These are phyloP conservation scores for Pseudocercospora musae DNA, from an alignment of 2,329 filamentous ascomycete species.

Conservation along the genomic window DNA sequence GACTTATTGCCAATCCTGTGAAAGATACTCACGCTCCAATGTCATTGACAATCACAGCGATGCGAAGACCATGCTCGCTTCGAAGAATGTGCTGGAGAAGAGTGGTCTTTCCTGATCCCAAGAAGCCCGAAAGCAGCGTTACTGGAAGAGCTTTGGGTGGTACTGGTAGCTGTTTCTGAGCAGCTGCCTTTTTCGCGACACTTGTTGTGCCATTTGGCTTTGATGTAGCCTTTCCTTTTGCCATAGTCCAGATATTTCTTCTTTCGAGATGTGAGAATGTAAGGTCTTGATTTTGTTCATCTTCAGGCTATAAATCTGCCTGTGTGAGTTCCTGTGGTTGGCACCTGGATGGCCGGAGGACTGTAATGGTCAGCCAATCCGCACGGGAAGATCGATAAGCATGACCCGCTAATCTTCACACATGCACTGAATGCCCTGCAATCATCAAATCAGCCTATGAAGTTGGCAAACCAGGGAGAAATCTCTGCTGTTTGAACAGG, in stretches of 20 bases:
- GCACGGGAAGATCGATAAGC: background rate
- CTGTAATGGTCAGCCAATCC: conserved; percentile 17
- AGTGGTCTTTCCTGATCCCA: conserved; percentile 69
- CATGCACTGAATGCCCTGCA: background rate
- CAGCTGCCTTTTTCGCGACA: conserved; percentile 2
- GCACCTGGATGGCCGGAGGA: conserved; percentile 14
- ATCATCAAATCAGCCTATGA: background rate
- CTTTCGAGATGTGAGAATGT: background rate
- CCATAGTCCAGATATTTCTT: conserved; percentile 9
- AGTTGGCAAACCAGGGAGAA: background rate
- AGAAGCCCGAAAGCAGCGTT: conserved; percentile 59
- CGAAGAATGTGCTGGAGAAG: conserved; percentile 66
- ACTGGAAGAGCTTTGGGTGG: conserved; percentile 50
- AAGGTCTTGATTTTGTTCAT: background rate
- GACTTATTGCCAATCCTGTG: background rate
- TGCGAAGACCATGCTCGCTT: conserved; percentile 63
- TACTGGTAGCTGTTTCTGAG: conserved; percentile 5
- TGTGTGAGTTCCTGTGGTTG: conserved; percentile 4
- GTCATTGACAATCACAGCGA: conserved; percentile 72
- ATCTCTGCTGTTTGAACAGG: background rate
- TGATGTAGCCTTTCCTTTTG: conserved; percentile 15
- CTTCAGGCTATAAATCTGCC: background rate
- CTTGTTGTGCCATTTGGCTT: conserved; percentile 14
- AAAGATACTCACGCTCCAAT: conserved; percentile 44
- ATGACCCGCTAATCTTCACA: background rate